Base-by-base conservation (phyloP, 768 basidiomycete species). In the Paxillus rubicundulus region DNA sequence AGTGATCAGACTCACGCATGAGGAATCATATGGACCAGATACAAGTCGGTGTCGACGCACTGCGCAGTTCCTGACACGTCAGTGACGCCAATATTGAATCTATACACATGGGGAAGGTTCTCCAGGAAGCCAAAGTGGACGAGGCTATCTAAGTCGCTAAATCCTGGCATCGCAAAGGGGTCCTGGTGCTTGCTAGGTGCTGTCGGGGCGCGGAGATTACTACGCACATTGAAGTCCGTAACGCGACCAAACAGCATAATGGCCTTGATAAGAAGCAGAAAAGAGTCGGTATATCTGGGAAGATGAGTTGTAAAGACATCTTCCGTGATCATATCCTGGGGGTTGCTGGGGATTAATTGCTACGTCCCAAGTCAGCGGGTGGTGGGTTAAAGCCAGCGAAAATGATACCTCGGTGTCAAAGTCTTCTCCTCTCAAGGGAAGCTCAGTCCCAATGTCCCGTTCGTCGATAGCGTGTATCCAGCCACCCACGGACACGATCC, bases 401-500 rank as follows among this genome's bases (percentile, higher is more conserved):
- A 16, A 44, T 30, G 33, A 48, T 63, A 89, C 91, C 70, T 85
- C 84, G 7, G 77, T 73, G 62, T 91, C 86, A 55, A 91, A 93
- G 67, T 92, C 90, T 40, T 81, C 76, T 37, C 79, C 79, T 47
- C 88, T 78, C 46, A 92, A 70, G 9, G 91, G 91, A 48, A 93
- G 72, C 64, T 92, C 91, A 13, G 91, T 92, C 9, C 88, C 90
- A 30, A 93, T 74, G 64, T 92, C 90, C 44, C 84, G 79, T 64
- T 93, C 90, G 58, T 91, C 88, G 16, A 93, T 81, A 8, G 82
- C 85, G 62, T 93, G 91, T 34, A 90, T 78, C 91, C 91, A 93
- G 16, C 91, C 90, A 39, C 89, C 89, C 21, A 86, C 81, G 34
- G 85, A 86, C 33, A 81, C 82, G 43, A 91, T 89, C 27, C 90